These are phyloP conservation scores for Kingdonia uniflora DNA, from an alignment of 164 flowering plant genomes.

Conservation along the genomic window DNA sequence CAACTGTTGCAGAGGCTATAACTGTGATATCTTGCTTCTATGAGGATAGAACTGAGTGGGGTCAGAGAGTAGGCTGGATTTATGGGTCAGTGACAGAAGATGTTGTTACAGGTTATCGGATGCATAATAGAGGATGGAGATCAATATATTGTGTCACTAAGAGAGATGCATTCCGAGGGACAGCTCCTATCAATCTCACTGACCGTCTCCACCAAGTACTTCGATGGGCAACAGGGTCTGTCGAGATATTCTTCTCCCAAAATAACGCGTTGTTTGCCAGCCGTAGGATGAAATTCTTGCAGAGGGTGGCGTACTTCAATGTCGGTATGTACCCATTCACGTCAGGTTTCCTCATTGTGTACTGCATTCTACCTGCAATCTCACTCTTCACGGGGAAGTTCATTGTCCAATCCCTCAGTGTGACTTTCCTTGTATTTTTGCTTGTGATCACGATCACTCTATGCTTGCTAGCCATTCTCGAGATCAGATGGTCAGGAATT, in stretches of 20 bases:
- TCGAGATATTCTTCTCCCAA: slow-evolving; percentile 84
- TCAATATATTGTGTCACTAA: slow-evolving; percentile 88
- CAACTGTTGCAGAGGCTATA: slow-evolving; percentile 83
- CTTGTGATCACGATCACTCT: slow-evolving; percentile 60
- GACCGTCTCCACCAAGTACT: slow-evolving; percentile 93
- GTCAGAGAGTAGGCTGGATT: slow-evolving; percentile 86
- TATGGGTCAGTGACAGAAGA: slow-evolving; percentile 96
- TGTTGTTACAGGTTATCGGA: slow-evolving; percentile 90
- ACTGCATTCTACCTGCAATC: slow-evolving; percentile 79
- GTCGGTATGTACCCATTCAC: slow-evolving; percentile 92
- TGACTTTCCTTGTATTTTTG: slow-evolving; percentile 51
- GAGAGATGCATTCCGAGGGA: slow-evolving; percentile 87
- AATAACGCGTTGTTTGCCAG: slow-evolving; percentile 83
- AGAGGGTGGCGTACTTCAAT: slow-evolving; percentile 75
- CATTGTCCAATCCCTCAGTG: slow-evolving; percentile 64
- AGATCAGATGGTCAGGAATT: slow-evolving; percentile 83
- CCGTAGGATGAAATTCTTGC: slow-evolving; percentile 68
- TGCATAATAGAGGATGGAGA: slow-evolving; percentile 97
- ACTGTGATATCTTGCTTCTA: slow-evolving; percentile 78
- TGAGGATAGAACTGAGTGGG: slow-evolving; percentile 95
- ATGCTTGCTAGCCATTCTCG: slow-evolving; percentile 68
- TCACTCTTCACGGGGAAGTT: slow-evolving; percentile 86
- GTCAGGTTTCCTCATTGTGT: slow-evolving; percentile 60
- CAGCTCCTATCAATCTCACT: slow-evolving; percentile 92
- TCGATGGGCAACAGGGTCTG: slow-evolving; percentile 96